These are phyloP conservation scores for Pseudogymnoascus sp. DNA, from an alignment of 2,329 filamentous ascomycete species.

Conservation along the genomic window DNA sequence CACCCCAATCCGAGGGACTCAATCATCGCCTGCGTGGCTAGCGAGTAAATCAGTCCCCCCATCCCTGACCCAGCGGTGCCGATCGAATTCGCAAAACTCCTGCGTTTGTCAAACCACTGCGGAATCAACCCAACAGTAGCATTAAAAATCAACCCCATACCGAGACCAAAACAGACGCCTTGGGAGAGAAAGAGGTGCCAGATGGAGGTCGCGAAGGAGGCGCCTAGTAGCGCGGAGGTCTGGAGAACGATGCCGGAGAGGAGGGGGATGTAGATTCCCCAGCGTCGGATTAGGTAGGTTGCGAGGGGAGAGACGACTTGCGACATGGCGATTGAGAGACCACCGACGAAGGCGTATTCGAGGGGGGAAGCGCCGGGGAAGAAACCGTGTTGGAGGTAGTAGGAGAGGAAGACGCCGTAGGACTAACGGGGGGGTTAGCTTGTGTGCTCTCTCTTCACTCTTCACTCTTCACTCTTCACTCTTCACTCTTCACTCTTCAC, in stretches of 20 bases:
- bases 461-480: no score
- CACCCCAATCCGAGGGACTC: constrained; percentile 42
- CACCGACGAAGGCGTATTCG: constrained; percentile 65
- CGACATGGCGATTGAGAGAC: constrained; percentile 53
- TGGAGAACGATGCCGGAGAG: constrained; percentile 55
- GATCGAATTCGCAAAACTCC: constrained; percentile 50
- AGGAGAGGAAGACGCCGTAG: constrained; percentile 47
- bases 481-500: no score
- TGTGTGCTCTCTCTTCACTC: neutral
- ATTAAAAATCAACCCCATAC: constrained; percentile 62
- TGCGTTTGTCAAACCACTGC: constrained; percentile 50
- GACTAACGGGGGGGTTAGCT: constrained; percentile 23
- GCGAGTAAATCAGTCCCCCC: constrained; percentile 44
- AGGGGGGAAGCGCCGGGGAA: constrained; percentile 45
- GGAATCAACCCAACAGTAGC: constrained; percentile 52
- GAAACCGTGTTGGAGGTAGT: constrained; percentile 43
- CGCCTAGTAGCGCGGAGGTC: constrained; percentile 54
- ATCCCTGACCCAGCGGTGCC: constrained; percentile 43
- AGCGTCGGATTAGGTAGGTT: constrained; percentile 47
- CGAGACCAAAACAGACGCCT: constrained; percentile 62
- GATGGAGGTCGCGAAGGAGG: constrained; percentile 56
- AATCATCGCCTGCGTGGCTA: constrained; percentile 47
- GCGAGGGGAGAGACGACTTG: constrained; percentile 54
- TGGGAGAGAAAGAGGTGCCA: constrained; percentile 70
- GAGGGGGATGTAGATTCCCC: constrained; percentile 54